Conservation (phyloP, 148 eudicot species). For the Rhododendron molle region DNA sequence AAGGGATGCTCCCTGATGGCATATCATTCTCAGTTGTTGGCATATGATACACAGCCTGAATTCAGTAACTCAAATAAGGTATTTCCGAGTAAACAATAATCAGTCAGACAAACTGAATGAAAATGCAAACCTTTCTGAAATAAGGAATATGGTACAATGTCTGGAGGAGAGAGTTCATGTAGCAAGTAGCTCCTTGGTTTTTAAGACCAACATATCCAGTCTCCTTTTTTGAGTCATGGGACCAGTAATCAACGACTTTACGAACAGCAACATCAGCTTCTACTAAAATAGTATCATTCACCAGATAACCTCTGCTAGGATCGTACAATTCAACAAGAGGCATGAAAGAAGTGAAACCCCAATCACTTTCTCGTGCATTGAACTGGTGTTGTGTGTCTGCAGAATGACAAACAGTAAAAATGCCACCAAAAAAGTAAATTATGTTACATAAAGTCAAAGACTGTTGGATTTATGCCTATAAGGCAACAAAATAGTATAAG, state of each 20-base stretch:
- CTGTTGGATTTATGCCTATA: background rate
- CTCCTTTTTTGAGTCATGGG: slow-evolving; percentile 94
- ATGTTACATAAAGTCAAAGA: background rate
- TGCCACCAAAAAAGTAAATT: background rate
- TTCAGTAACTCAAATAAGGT: slow-evolving; percentile 15
- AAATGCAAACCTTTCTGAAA: slow-evolving; percentile 67
- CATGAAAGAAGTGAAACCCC: slow-evolving; percentile 99
- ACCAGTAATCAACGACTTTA: slow-evolving; percentile 66
- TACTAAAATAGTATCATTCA: slow-evolving; percentile 68
- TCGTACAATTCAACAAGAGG: slow-evolving; percentile 86
- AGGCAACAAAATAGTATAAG: background rate
- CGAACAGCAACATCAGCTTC: slow-evolving; percentile 98
- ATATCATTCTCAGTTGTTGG: slow-evolving; percentile 97
- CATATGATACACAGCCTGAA: slow-evolving; percentile 98
- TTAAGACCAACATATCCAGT: slow-evolving; percentile 97
- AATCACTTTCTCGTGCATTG: slow-evolving; percentile 86
- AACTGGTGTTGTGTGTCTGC: slow-evolving; percentile 98
- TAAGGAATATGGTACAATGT: slow-evolving; percentile 92
- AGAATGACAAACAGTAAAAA: background rate
- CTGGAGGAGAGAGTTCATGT: slow-evolving; percentile 97
- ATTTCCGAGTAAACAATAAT: background rate
- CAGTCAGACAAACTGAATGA: background rate
- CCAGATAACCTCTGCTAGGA: slow-evolving; percentile 69
- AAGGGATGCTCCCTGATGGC: slow-evolving; percentile 84
- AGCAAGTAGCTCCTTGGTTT: slow-evolving; percentile 98